Evolutionary conservation across 2,329 filamentous ascomycete species (phyloP), one percentile per base, ranked within the genome.

Genomic region (Aspergillus spinulosporus): DNA sequence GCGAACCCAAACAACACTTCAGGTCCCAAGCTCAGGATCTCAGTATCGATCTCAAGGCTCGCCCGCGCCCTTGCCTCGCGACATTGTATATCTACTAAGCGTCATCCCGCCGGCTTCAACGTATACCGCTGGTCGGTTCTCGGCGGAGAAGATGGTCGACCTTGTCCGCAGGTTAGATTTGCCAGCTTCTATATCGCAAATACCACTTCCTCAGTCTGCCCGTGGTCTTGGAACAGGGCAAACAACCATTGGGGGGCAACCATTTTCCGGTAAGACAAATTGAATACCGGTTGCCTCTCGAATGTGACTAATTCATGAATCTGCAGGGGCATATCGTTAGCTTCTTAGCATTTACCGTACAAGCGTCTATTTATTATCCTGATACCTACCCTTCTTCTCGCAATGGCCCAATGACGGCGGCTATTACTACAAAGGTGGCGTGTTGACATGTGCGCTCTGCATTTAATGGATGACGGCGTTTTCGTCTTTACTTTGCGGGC

Each of bases 91-190:
- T 62, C 73, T 86, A 31, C 78, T 95, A 8, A 85, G 87, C 62
- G 87, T 92, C 59, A 87, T 95, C 9, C 92, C 92, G 0, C 80
- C 84, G 0, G 83, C 89, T 1, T 83, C 88, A 26, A 80, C 84
- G 5, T 97, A 95, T 73, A 84, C 86, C 52, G 83, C 84, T 15
- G 83, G 84, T 39, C 82, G 85, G 8, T 88, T 96, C 65, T 88
- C 84, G 60, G 77, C 91, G 0, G 78, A 85, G 34, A 86, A 83
- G 57, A 80, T 97, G 76, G 87, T 94, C 5, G 82, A 84, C 32
- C 78, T 97, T 40, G 78, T 99, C 21, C 83, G 86, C 34, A 82
- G 85, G 52, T 84, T 88, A 5, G 78, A 83, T 26, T 79, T 94
- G 7, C 89, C 88, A 0, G 82, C 84, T 3, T 71, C 70, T 29